Base-by-base conservation (phyloP, 1,139 yeast species). In the Kluyveromyces sp. region DNA sequence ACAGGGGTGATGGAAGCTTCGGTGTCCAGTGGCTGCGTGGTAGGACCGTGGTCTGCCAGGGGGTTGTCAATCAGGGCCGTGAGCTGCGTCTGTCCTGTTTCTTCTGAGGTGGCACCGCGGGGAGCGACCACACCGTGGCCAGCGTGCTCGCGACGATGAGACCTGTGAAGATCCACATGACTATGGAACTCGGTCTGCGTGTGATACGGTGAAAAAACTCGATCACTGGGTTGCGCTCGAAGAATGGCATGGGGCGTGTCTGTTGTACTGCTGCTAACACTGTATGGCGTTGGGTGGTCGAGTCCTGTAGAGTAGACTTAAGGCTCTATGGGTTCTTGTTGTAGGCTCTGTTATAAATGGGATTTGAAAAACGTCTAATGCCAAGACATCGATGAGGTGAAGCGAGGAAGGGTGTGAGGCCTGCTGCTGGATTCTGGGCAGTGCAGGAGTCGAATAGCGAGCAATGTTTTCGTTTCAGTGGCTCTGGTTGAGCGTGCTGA, bases 131-230 rank as follows among this genome's bases (percentile, higher is more conserved):
- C 4, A 42, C 33, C 9, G 40, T 25, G 9, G 33, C 40, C 9
- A 42, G n/a, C 4, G 61, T 52, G 43, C 62, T 54, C 3, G 54
- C 43, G 3, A 57, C 52, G 15, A 60, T 49, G 11, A 60, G 43
- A 11, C 61, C 62, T 2, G 62, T 58, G 44, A 60, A 60, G n/a
- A 57, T 42, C 63, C 64, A 59, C 63, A 60, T 58, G 31, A 57
- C 39, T 13, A 56, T 41, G 33, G 57, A 51, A 29, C 54, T 48
- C 18, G 64, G 64, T 30, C 46, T 50, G 33, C 57, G 52, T 3
- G 42, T 38, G 2, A 55, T 30, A 36, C 51, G 51, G 35, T 57
- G 58, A 33, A 47, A 49, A 39, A 51, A 53, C 38, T 55, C 59
- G 38, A 59, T 49, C 12, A 60, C 50, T 4, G 60, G 53, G 44